Conservation (phyloP, 306 rosid species). For the Hippophae rhamnoides region DNA sequence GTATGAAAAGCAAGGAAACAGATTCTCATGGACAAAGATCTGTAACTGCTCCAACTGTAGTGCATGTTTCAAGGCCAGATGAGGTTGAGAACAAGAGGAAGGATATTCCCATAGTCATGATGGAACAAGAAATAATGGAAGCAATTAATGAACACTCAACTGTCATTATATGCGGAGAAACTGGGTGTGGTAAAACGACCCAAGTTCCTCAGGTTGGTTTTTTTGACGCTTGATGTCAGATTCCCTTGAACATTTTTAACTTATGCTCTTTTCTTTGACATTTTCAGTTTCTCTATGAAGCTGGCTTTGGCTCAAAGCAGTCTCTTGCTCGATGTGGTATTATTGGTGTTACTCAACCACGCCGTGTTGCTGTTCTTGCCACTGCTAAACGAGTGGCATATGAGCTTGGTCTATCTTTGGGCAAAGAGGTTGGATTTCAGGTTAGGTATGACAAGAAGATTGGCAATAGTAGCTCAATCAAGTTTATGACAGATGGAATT, state of each 20-base stretch:
- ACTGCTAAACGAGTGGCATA: constrained; percentile 88
- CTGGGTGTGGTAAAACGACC: constrained; percentile 98
- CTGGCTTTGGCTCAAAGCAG: constrained; percentile 73
- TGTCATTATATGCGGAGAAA: constrained; percentile 91
- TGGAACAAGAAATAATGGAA: constrained; percentile 99
- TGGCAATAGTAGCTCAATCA: constrained; percentile 71
- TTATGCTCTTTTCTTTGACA: background rate
- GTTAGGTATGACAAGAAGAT: constrained; percentile 85
- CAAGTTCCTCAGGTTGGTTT: constrained; percentile 88
- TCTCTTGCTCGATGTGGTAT: constrained; percentile 38
- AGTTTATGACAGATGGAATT: constrained; percentile 97
- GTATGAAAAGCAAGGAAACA: constrained; percentile 19
- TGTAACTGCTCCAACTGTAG: constrained; percentile 49
- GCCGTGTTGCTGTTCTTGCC: constrained; percentile 90
- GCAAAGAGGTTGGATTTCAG: constrained; percentile 86
- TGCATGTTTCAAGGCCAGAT: constrained; percentile 60
- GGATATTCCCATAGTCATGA: constrained; percentile 93
- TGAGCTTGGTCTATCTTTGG: constrained; percentile 71
- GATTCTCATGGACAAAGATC: constrained; percentile 20
- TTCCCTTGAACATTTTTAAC: background rate
- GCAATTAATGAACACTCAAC: constrained; percentile 60
- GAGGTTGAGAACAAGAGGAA: constrained; percentile 67
- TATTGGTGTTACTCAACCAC: constrained; percentile 94
- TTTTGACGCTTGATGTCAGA: constrained; percentile 10
- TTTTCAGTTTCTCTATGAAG: constrained; percentile 75